Evolutionary conservation across 202 grass and related monocot species (phyloP).

Genomic region (Elaeis oleifera): DNA sequence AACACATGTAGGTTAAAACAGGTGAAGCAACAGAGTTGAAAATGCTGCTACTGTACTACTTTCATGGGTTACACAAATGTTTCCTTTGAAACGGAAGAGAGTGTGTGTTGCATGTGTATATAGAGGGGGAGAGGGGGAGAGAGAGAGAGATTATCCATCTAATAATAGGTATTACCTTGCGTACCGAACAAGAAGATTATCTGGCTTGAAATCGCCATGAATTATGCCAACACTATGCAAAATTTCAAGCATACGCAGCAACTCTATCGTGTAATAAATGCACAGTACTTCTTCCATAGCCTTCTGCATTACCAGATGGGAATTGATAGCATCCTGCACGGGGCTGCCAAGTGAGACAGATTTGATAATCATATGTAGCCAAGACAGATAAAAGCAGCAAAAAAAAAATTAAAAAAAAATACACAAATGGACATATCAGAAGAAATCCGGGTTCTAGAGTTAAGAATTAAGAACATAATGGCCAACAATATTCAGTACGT

Average conservation of each 20-base stretch:
- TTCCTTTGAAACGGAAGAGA: too few relatives aligned
- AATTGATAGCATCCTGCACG: conserved; percentile 82
- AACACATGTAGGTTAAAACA: too few relatives aligned
- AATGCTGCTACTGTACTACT: too few relatives aligned
- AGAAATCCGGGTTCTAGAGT: too few relatives aligned
- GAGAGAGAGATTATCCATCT: background rate
- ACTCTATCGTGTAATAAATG: conserved; percentile 89
- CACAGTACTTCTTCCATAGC: conserved; percentile 80
- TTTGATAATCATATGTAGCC: conserved; percentile 7
- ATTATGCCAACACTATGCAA: conserved; percentile 74
- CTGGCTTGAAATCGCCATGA: conserved; percentile 90
- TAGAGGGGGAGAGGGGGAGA: too few relatives aligned
- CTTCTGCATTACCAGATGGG: conserved; percentile 38
- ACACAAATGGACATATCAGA: too few relatives aligned
- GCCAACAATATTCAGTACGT: too few relatives aligned
- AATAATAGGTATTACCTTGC: conserved; percentile 43
- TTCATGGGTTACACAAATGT: too few relatives aligned
- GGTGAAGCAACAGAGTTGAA: too few relatives aligned
- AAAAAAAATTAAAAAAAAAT: background rate
- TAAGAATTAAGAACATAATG: too few relatives aligned
- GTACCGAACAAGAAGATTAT: conserved; percentile 86
- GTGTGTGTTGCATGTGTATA: too few relatives aligned
- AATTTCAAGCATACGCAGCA: conserved; percentile 71
- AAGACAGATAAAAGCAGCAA: background rate
- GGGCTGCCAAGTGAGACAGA: conserved; percentile 4